phyloP scores from a whole-genome alignment of 1,139 yeast genomes.

The Saccharomycopsis hybrid region DNA sequence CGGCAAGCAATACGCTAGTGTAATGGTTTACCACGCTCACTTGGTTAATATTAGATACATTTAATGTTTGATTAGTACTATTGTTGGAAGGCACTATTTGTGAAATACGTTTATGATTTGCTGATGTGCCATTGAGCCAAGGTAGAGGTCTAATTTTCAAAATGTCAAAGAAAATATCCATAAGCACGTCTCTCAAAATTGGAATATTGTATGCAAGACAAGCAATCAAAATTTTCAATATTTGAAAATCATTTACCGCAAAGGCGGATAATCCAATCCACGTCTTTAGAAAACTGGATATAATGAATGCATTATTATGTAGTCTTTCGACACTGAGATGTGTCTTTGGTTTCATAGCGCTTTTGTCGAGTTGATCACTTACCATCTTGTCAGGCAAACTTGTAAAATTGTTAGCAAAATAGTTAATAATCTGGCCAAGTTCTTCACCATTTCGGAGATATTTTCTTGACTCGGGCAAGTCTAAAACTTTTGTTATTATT shows the following conservation, averaged over 20 bases:
- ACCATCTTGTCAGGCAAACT: constrained; percentile 1
- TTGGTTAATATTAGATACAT: constrained; percentile 16
- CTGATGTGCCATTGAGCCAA: constrained; percentile 36
- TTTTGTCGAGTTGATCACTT: too few relatives aligned
- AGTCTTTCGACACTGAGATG: constrained; percentile 47
- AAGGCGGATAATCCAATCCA: constrained; percentile 75
- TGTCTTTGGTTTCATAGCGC: constrained; percentile 21
- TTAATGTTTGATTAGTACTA: background rate
- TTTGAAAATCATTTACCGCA: constrained; percentile 50
- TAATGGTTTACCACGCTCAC: constrained; percentile 42
- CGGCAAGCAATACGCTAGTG: constrained; percentile 49
- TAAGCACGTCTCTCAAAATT: constrained; percentile 51
- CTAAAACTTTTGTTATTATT: constrained; percentile 54
- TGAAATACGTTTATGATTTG: constrained; percentile 5
- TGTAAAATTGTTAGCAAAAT: constrained; percentile 34
- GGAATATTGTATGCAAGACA: constrained; percentile 56
- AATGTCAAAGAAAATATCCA: constrained; percentile 68
- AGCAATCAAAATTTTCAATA: constrained; percentile 51
- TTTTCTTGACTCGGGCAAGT: constrained; percentile 50
- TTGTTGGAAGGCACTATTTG: background rate
- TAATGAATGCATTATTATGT: constrained; percentile 55
- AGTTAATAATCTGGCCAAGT: constrained; percentile 54
- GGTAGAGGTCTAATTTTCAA: constrained; percentile 56
- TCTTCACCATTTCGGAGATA: constrained; percentile 58
- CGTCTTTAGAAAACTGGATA: constrained; percentile 57